Conservation (phyloP, 2,329 filamentous ascomycete genomes). For the Arthroderma uncinatum region DNA sequence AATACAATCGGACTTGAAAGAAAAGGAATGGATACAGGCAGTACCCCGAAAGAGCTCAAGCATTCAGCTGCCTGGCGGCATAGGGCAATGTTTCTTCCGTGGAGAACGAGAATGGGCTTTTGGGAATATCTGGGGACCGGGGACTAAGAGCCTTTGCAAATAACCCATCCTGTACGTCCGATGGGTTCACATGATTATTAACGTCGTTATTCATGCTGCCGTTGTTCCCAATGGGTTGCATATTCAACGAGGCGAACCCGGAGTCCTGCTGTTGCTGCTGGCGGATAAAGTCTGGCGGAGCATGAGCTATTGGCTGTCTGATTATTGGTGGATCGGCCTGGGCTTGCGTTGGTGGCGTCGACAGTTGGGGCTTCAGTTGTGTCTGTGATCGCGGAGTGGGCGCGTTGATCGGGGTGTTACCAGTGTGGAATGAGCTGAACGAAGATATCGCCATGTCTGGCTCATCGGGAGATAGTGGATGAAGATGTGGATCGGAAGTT, state of each 20-base stretch:
- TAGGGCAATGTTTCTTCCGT: conserved; percentile 29
- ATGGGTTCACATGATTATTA: conserved; percentile 20
- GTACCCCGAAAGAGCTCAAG: not conserved
- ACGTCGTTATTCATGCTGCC: conserved; percentile 1
- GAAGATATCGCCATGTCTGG: conserved; percentile 54
- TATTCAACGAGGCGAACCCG: conserved; percentile 16
- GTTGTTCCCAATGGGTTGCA: conserved; percentile 25
- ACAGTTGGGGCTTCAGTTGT: conserved; percentile 27
- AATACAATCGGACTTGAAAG: not conserved
- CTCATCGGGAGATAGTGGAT: conserved; percentile 51
- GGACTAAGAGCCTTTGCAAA: conserved; percentile 83
- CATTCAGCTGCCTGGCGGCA: conserved; percentile 13
- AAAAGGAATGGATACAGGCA: not conserved
- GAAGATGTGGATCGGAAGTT: conserved; percentile 19
- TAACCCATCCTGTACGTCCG: conserved; percentile 56
- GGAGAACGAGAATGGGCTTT: conserved; percentile 63
- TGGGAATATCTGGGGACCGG: conserved; percentile 72
- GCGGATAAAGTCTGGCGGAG: conserved; percentile 29
- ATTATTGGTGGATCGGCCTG: conserved; percentile 1
- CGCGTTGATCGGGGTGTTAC: conserved; percentile 28
- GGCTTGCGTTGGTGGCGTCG: conserved; percentile 5
- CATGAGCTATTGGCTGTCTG: conserved; percentile 24
- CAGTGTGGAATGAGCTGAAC: conserved; percentile 45
- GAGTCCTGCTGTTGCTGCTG: conserved; percentile 19
- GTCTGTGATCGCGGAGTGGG: conserved; percentile 18